Evolutionary conservation across 805 yeast genomes (phyloP).

Genomic region (Ogataea methylovora): DNA sequence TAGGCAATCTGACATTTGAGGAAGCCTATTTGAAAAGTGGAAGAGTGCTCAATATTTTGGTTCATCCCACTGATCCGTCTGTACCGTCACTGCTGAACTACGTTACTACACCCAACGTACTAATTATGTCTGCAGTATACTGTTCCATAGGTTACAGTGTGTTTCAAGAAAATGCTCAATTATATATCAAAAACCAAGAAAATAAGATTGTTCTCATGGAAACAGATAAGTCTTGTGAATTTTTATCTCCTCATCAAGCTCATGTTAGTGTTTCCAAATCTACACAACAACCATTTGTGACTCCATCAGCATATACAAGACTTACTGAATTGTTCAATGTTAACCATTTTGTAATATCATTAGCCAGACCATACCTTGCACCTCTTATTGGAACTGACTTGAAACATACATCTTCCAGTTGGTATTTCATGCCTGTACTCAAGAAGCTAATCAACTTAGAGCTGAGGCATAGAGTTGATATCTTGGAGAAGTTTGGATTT

Average conservation of each 20-base stretch:
- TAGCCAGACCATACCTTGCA: conserved; percentile 91
- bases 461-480: conserved; percentile 74
- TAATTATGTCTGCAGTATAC: conserved; percentile 82
- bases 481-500: conserved; percentile 71
- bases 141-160: conserved; percentile 78
- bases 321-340: conserved; percentile 91
- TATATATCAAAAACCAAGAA: conserved; percentile 49
- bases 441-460: conserved; percentile 66
- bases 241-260: conserved; percentile 33
- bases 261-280: background rate
- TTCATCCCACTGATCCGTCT: conserved; percentile 68
- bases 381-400: conserved; percentile 81
- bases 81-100: conserved; percentile 76
- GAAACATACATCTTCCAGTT: conserved; percentile 47
- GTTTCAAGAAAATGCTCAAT: conserved; percentile 52
- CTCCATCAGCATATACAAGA: conserved; percentile 70
- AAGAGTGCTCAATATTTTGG: conserved; percentile 72
- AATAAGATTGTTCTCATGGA: conserved; percentile 28
- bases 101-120: conserved; percentile 87
- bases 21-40: conserved; percentile 82
- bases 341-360: conserved; percentile 83
- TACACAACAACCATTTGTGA: conserved; percentile 3
- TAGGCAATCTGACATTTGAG: conserved; percentile 86
- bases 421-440: conserved; percentile 21
- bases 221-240: conserved; percentile 20